A percentile compares a stretch with the other conserved stretches of the same genome.
phyloP scores from a whole-genome alignment of 495 filamentous ascomycete genomes.

The Aspergillus campestris region DNA sequence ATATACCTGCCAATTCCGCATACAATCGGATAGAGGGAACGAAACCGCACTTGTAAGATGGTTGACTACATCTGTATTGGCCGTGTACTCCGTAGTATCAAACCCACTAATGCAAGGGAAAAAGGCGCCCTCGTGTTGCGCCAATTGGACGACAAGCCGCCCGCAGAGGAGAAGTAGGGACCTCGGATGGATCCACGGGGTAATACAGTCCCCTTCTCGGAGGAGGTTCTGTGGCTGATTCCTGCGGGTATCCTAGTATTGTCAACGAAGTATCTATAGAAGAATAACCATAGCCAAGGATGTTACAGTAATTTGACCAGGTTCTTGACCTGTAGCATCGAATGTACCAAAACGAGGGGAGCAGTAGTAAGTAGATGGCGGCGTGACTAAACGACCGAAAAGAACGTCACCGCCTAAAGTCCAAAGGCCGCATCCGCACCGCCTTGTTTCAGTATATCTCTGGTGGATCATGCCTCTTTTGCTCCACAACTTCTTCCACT shows the following conservation, averaged over 20 bases:
- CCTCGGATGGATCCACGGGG: too few relatives aligned
- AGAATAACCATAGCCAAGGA: neutral
- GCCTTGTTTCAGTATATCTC: slow-evolving; percentile 6
- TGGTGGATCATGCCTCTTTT: neutral
- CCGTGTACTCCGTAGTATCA: too few relatives aligned
- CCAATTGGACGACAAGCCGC: slow-evolving; percentile 19
- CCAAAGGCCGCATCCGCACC: slow-evolving; percentile 4
- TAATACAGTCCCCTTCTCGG: too few relatives aligned
- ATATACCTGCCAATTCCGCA: too few relatives aligned
- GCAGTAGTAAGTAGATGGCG: too few relatives aligned
- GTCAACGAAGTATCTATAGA: neutral
- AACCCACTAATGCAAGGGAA: neutral
- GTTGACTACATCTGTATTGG: too few relatives aligned
- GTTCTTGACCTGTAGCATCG: too few relatives aligned
- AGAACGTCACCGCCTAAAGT: slow-evolving; percentile 29
- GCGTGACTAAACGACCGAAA: neutral
- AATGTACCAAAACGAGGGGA: too few relatives aligned
- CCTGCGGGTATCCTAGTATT: neutral
- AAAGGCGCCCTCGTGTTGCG: slow-evolving; percentile 15
- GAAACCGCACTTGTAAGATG: too few relatives aligned
- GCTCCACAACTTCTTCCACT: neutral
- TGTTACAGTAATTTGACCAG: neutral
- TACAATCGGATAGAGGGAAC: too few relatives aligned
- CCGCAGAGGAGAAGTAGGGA: neutral
- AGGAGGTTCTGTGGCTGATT: neutral